Base-by-base conservation (phyloP, 352 stramenopile genomes). In the Globisporangium takayamanum region DNA sequence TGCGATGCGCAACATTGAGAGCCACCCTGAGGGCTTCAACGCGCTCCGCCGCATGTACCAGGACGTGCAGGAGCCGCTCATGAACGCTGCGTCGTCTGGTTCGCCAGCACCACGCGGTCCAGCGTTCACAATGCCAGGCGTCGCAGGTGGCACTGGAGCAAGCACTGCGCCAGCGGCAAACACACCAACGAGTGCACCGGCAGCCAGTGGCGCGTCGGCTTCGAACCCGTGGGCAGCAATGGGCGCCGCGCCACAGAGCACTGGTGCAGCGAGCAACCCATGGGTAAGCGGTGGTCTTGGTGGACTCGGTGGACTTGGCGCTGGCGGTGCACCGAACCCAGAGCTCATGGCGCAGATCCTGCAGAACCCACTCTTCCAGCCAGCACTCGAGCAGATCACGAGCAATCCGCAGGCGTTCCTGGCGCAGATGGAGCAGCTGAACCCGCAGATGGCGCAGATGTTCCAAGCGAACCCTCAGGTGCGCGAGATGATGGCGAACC, bases 1-100 rank as follows among this genome's bases (percentile, higher is more conserved):
- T 50, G 96, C 96, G 18, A 83, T 99, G 76, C 87, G 84, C 48
- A 97, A 99, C 70, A 95, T 99, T 59, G 94, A 99, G 73, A 98
- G 96, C 63, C 93, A 98, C 51, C 96, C 96, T 0, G 96, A 98
- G 46, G 97, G 97, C 37, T 99, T 99, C 69, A 97, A 97, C 67
- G 96, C 96, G 1, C 71, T 99, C n/a, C 84, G 89, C 22, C 81
- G 90, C 47, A 97, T 98, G 86, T 97, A 97, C 64, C 82, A 93
- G 37, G 88, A 96, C 50, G 94, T 98, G 14, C 94, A 99, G 64
- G 96, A 98, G 65, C 95, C 96, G 3, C 86, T 99, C 50, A 92
- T 99, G 78, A 92, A 99, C 46, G 94, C 94, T 33, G 77, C 85
- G 8, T 61, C 78, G 3, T 86, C 74, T 45, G 80, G 80, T 3